Evolutionary conservation across 352 stramenopile species (phyloP), one percentile per base, ranked within the genome.

Genomic region (Phytopythium helicoides): DNA sequence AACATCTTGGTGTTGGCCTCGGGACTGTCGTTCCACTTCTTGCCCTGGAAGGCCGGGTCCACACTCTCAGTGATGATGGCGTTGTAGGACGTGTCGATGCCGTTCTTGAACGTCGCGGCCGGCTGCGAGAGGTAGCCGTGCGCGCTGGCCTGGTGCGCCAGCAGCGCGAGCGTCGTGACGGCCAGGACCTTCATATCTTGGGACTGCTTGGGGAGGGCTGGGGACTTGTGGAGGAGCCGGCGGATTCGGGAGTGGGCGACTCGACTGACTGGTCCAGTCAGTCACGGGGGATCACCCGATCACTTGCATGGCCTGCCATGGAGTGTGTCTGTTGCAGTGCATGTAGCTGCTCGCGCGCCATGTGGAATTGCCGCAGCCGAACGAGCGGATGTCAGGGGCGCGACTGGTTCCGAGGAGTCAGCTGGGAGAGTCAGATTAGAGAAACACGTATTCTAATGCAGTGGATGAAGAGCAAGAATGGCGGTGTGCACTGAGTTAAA

Each of bases 81-180:
- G 33, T 68, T 71, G 62, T 75, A 69, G 6, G 25, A 60, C 9
- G 58, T 75, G 49, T 68, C 33, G n/a, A 71, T 64, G 42, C 54
- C 52, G 26, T 62, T 68, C 47, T 52, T 49, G 58, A 71, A 76
- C 25, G 59, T 59, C 10, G 62, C 66, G 8, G 56, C 59, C 14
- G 66, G 70, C 4, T 68, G 58, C 33, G 70, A 69, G 22, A 80
- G 56, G 52, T 80, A 80, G 4, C 70, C 70, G 44, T 80, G 70
- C 4, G 63, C 69, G n/a, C 26, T 52, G 41, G 59, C 59, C 16
- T 68, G 52, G 23, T 53, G 51, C 8, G 47, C 52, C 31, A 69
- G 19, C 26, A 70, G 40, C 16, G 58, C 53, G 51, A 65, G 39
- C 36, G 62, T 47, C 34, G 49, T 54, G 54, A 51, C 44, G 38